These are phyloP conservation scores for Eucalyptus shirleyi DNA, from an alignment of 345 rosid genomes.

Conservation along the genomic window DNA sequence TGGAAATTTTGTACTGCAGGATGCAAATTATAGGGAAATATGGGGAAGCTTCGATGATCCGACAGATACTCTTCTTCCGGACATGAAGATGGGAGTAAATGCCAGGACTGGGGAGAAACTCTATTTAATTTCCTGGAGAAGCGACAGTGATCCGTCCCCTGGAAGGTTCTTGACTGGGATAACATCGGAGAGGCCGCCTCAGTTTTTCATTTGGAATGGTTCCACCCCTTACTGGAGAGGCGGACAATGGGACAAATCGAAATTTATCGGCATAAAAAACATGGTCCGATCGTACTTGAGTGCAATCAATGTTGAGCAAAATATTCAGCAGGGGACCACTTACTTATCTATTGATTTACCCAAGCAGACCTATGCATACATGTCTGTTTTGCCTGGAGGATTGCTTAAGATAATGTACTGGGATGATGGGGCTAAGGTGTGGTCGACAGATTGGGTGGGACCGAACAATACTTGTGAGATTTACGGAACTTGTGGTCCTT, in stretches of 20 bases:
- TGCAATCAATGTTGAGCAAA: background rate
- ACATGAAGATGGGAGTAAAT: conserved; percentile 24
- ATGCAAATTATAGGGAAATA: background rate
- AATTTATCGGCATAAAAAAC: background rate
- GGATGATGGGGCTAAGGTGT: background rate
- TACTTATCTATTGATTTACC: background rate
- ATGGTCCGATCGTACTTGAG: background rate
- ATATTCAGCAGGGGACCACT: background rate
- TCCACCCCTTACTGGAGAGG: background rate
- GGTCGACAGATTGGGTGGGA: background rate
- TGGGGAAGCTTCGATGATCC: conserved; percentile 35
- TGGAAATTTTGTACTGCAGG: conserved; percentile 19
- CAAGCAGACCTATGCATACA: background rate
- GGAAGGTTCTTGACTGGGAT: conserved; percentile 7
- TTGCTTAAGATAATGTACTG: background rate
- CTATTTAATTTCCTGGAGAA: conserved; percentile 13
- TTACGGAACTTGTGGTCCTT: conserved; percentile 10
- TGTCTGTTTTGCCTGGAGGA: background rate
- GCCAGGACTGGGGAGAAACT: background rate
- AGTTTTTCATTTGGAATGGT: background rate
- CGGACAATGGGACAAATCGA: background rate
- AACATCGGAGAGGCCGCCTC: conserved; percentile 4
- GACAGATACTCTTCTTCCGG: conserved; percentile 13
- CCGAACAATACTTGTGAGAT: conserved; percentile 6
- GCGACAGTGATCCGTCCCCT: conserved; percentile 8